A percentile compares a stretch with the other conserved stretches of the same genome.
Conservation (phyloP, 441 rosid genomes). For the Croton laevigatus region DNA sequence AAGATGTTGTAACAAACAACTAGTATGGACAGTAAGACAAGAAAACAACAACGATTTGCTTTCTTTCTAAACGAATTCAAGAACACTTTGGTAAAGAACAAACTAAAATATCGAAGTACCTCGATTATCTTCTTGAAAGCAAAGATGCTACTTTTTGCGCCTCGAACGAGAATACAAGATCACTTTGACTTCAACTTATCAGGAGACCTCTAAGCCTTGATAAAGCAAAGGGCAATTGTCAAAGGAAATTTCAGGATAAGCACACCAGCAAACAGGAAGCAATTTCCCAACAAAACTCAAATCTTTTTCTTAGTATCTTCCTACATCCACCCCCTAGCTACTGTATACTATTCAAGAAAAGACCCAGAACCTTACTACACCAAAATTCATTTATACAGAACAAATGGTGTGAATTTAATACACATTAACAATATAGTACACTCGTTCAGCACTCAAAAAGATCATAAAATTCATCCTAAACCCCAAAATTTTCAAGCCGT, state of each 20-base stretch:
- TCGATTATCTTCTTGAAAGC: neutral
- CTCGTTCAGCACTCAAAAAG: neutral
- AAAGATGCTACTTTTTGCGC: neutral
- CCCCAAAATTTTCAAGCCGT: no score
- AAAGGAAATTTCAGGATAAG: neutral
- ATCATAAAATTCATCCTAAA: neutral
- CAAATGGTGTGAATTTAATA: neutral
- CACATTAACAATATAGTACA: neutral
- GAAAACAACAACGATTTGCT: neutral
- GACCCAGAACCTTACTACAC: neutral
- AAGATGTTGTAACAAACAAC: neutral
- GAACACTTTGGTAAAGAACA: neutral
- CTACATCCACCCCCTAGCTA: neutral
- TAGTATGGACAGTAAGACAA: neutral
- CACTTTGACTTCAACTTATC: neutral
- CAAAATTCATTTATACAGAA: neutral
- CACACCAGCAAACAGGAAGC: neutral
- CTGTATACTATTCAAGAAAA: neutral
- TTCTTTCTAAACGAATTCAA: neutral
- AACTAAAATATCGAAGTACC: neutral
- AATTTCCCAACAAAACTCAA: constrained; percentile 3
- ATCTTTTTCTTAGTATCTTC: neutral
- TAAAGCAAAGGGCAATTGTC: neutral
- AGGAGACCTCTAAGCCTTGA: neutral
- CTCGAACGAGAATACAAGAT: neutral